Percentiles rank a stretch among this genome's conserved stretches.
phyloP scores from a whole-genome alignment of 2,329 filamentous ascomycete genomes.

The Chrysoporthe puriensis region DNA sequence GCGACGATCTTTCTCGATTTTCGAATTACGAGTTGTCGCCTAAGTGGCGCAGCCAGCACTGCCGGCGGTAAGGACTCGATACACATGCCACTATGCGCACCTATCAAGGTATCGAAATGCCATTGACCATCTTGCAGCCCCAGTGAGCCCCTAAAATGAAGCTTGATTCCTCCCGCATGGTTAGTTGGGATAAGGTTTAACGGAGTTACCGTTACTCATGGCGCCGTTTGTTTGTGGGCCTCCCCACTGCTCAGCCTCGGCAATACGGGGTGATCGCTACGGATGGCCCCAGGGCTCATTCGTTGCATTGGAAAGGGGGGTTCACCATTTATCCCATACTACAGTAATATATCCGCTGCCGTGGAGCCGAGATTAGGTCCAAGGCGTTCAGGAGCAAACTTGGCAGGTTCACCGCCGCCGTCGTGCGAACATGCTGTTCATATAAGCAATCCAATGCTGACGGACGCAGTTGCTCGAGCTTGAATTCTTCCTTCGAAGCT shows the following conservation, averaged over 20 bases:
- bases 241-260: constrained; percentile 2
- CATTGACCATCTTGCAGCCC: neutral
- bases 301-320: neutral
- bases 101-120: neutral
- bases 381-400: neutral
- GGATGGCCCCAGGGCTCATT: neutral
- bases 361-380: neutral
- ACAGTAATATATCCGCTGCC: neutral
- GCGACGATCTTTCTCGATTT: neutral
- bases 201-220: constrained; percentile 1
- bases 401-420: neutral
- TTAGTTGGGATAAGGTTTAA: constrained; percentile 15
- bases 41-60: neutral
- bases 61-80: neutral
- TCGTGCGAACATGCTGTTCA: neutral
- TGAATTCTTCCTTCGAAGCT: no score
- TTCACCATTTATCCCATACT: neutral
- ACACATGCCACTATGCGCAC: neutral
- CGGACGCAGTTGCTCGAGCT: neutral
- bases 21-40: neutral
- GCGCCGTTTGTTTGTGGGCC: neutral
- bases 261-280: neutral
- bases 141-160: neutral
- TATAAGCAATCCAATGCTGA: neutral
- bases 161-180: constrained; percentile 9